Evolutionary conservation across 805 yeast species (phyloP).

Genomic region (Nakazawaea pomicola): DNA sequence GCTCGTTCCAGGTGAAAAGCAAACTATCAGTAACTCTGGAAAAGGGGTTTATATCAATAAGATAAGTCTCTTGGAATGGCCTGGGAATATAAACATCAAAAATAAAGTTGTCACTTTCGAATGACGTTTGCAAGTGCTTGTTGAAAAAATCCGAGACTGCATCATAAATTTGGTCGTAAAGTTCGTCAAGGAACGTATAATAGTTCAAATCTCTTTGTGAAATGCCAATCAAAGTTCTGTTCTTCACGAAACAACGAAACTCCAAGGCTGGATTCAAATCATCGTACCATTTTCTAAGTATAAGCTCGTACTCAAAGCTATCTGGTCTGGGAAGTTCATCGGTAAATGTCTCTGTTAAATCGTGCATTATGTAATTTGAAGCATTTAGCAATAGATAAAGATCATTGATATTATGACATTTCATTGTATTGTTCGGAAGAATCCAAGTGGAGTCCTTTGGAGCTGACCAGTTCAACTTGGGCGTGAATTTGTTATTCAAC

Average conservation of each 20-base stretch:
- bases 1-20: conserved; percentile 81
- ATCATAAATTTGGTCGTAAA: conserved; percentile 42
- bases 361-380: conserved; percentile 85
- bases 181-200: conserved; percentile 60
- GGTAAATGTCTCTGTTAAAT: conserved; percentile 68
- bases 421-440: conserved; percentile 66
- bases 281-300: conserved; percentile 76
- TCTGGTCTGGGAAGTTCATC: conserved; percentile 22
- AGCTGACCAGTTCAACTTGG: conserved; percentile 95
- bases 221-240: conserved; percentile 60
- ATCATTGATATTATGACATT: conserved; percentile 68
- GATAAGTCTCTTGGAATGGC: conserved; percentile 58
- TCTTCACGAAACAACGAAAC: conserved; percentile 78
- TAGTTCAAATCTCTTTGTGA: conserved; percentile 85
- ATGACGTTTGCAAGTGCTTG: conserved; percentile 38
- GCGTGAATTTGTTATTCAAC: conserved; percentile 58
- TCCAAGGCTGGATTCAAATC: conserved; percentile 85
- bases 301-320: conserved; percentile 50
- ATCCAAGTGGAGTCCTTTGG: conserved; percentile 97
- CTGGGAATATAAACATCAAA: conserved; percentile 82
- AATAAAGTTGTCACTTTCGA: conserved; percentile 54
- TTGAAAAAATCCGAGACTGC: conserved; percentile 53
- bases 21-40: conserved; percentile 72
- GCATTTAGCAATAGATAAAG: conserved; percentile 77
- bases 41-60: conserved; percentile 87